Evolutionary conservation across 805 yeast genomes (phyloP).

Genomic region (Yamadazyma laniorum): DNA sequence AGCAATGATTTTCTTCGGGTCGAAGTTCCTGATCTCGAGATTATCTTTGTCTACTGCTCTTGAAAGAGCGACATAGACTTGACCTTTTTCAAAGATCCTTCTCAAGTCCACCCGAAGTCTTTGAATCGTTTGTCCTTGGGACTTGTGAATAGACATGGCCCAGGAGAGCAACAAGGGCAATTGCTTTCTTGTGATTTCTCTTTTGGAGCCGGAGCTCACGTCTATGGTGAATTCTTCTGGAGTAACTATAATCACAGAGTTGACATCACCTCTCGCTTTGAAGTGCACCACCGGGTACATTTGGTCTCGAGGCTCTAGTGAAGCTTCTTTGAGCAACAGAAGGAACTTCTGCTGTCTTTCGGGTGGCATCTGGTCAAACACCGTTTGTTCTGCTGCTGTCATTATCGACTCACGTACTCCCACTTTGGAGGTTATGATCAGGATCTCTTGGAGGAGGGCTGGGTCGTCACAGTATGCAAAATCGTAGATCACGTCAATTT

Average conservation of each 20-base stretch:
- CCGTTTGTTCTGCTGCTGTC: slow-evolving; percentile 17
- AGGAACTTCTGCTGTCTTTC: slow-evolving; percentile 22
- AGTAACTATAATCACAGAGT: slow-evolving; percentile 20
- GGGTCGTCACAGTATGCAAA: slow-evolving; percentile 15
- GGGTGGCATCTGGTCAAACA: slow-evolving; percentile 21
- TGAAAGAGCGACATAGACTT: slow-evolving; percentile 78
- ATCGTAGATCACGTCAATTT: slow-evolving; percentile 26
- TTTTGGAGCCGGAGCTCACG: slow-evolving; percentile 5
- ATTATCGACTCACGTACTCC: slow-evolving; percentile 18
- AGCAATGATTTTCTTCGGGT: slow-evolving; percentile 49
- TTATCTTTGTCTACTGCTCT: slow-evolving; percentile 69
- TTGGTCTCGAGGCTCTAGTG: slow-evolving; percentile 7
- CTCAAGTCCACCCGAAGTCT: slow-evolving; percentile 67
- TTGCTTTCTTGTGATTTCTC: slow-evolving; percentile 48
- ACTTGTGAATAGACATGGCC: slow-evolving; percentile 82
- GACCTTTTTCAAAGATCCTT: slow-evolving; percentile 75
- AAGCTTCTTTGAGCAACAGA: slow-evolving; percentile 21
- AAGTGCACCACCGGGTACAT: slow-evolving; percentile 49
- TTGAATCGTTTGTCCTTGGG: slow-evolving; percentile 81
- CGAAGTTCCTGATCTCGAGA: slow-evolving; percentile 65
- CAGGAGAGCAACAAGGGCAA: slow-evolving; percentile 72
- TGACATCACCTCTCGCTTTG: slow-evolving; percentile 31
- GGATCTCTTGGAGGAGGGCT: slow-evolving; percentile 23
- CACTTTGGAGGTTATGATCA: slow-evolving; percentile 21
- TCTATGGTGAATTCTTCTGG: slow-evolving; percentile 36